Evolutionary conservation across 164 flowering plant genomes (phyloP), one percentile per base, ranked within the genome.

Genomic region (Akebia trifoliata): DNA sequence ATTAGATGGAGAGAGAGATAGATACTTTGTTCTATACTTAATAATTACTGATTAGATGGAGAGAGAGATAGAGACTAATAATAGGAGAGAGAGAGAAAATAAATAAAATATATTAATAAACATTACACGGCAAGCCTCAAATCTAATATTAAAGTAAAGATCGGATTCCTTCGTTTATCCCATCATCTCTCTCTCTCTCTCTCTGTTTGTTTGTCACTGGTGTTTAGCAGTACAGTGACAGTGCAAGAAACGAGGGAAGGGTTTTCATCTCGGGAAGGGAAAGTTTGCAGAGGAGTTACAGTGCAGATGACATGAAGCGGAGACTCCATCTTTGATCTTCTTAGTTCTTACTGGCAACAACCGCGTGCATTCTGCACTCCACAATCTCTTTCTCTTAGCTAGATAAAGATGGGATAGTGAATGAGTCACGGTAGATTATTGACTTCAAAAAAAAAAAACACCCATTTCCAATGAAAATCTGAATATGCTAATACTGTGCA

Each of bases 191-290:
- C 47, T 62, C 74, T 67, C 74, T 67, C 68, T 69, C 63, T 68
- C 47, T 43, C 47, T 14, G 8, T 43, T 26, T 43, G 7, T 12
- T 50, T 50, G 54, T 15, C 30, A 5, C 17, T 12, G 12, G 1
- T 17, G 1, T 48, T 54, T 80, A 75, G 80, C 81, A 84, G 90
- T 71, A 70, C 76, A 78, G 76, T 72, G 71, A 73, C 78, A 80
- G 78, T 81, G 85, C 81, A 72, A 74, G 75, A 81, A 78, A 76
- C 73, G 77, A 63, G 72, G 56, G 70, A 35, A 66, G 57, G 73
- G 67, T 69, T 75, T 75, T 79, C 86, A 85, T 85, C n/a, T n/a
- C 63, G 93, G 93, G 93, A 85, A 85, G 83, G 83, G 71, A 83
- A 85, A 65, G 68, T 64, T 57, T 59, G 56, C 48, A 22, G 45